These are phyloP conservation scores for Zopfochytrium polystomum DNA, from an alignment of 371 early-diverging fungal genomes.

Conservation along the genomic window DNA sequence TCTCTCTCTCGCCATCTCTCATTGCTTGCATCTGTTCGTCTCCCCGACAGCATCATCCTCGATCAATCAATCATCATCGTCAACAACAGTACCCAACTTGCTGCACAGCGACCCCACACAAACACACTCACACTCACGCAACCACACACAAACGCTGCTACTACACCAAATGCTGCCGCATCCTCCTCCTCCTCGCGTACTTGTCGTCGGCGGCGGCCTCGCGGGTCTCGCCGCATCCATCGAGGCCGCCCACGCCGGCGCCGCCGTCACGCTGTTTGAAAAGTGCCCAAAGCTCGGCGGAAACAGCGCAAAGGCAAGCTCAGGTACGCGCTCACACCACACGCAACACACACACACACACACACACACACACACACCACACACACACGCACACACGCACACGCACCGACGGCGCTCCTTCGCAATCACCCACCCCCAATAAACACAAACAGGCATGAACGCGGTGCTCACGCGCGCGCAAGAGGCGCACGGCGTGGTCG, in stretches of 20 bases:
- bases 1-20: too few species aligned
- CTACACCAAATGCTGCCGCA: constrained; percentile 9
- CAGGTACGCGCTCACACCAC: constrained; percentile 3
- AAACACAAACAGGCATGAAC: constrained; percentile 16
- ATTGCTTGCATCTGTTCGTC: too few species aligned
- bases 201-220: constrained; percentile 27
- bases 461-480: constrained; percentile 7
- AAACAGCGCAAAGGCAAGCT: constrained; percentile 27
- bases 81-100: too few species aligned
- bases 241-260: constrained; percentile 15
- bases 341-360: too few species aligned
- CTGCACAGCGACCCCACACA: too few species aligned
- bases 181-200: background rate
- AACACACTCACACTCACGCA: too few species aligned
- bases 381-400: too few species aligned
- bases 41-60: too few species aligned
- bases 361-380: too few species aligned
- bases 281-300: constrained; percentile 22
- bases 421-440: background rate
- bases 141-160: too few species aligned
- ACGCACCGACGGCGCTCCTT: too few species aligned
- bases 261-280: constrained; percentile 22
- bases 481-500: background rate
- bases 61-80: too few species aligned
- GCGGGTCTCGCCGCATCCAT: constrained; percentile 27